These are phyloP conservation scores for Tylopilus plumbeoviolaceoides DNA, from an alignment of 768 basidiomycete genomes.

Conservation along the genomic window DNA sequence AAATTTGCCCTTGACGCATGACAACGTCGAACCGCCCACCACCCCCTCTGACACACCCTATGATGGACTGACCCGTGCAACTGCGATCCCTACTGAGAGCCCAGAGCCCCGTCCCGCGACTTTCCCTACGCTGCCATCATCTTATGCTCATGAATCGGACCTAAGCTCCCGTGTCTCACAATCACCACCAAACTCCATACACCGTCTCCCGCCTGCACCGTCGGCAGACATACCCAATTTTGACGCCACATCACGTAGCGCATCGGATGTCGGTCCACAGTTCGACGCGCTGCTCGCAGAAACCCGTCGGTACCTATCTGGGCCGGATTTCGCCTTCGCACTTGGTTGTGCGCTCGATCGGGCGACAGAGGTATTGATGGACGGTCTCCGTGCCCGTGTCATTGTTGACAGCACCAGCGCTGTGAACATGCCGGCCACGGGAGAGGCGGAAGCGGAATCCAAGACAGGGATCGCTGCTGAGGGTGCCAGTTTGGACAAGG, in stretches of 20 bases:
- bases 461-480: conserved; percentile 19
- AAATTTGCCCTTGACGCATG: not conserved
- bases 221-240: not conserved
- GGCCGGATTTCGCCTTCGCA: conserved; percentile 66
- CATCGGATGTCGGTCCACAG: conserved; percentile 23
- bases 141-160: conserved; percentile 13
- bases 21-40: not conserved
- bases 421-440: conserved; percentile 5
- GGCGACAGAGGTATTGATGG: conserved; percentile 60
- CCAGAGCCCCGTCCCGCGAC: conserved; percentile 1
- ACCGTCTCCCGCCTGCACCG: conserved; percentile 10
- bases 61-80: conserved; percentile 9
- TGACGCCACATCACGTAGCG: conserved; percentile 2
- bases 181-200: conserved; percentile 16
- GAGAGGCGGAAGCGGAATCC: conserved; percentile 8
- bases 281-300: conserved; percentile 68
- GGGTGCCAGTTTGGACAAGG: conserved; percentile 13
- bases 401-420: conserved; percentile 39
- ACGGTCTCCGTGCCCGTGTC: conserved; percentile 59
- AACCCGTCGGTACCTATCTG: conserved; percentile 57
- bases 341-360: conserved; percentile 71
- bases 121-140: conserved; percentile 23
- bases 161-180: conserved; percentile 26
- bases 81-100: conserved; percentile 18
- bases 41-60: not conserved